Evolutionary conservation across 495 filamentous ascomycete genomes (phyloP), one percentile per base, ranked within the genome.

Genomic region (Entonaema liquescens): DNA sequence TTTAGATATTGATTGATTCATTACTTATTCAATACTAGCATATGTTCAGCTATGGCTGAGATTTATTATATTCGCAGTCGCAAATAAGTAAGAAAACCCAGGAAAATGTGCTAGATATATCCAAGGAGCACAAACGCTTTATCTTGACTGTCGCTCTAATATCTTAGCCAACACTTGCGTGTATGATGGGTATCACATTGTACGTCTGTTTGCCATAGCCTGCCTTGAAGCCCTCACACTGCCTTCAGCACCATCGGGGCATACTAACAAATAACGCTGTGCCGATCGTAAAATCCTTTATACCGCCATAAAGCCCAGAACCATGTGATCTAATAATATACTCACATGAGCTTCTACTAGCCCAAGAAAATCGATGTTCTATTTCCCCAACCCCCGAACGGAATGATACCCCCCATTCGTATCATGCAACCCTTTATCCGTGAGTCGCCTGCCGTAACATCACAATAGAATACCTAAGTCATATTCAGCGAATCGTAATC

Each of bases 391-490:
- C 40, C 68, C 64, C 65, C 21, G 12, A 21, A 52, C 33, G 68
- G 33, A 21, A 19, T 6, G 2, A 28, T 52, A 47, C 11, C 42
- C 50, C 47, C 31, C 17, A 26, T 52, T 11, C 47, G 3, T 42
- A 29, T n/a, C 23, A 8, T 6, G 36, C 17, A n/a, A 7, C 6
- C 5, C 19, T 62, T 63, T 65, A 59, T 6, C 42, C 54, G 25
- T 59, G 64, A 35, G 61, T 61, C 59, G 68, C 67, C 19, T 72
- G 59, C 17, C 76, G 79, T 29, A 87, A 77, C 85, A 86, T 87
- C 21, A 85, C 79, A 23, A 81, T 64, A 2, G 85, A 87, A 74
- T 87, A 87, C 44, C 83, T 86, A 17, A 31, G 23, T 25, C 17
- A 9, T 36, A 3, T 58, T 74, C 28, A 61, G 59, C n/a, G 28